Base-by-base conservation (phyloP, 2,329 filamentous ascomycete genomes). In the Exophiala sp. region DNA sequence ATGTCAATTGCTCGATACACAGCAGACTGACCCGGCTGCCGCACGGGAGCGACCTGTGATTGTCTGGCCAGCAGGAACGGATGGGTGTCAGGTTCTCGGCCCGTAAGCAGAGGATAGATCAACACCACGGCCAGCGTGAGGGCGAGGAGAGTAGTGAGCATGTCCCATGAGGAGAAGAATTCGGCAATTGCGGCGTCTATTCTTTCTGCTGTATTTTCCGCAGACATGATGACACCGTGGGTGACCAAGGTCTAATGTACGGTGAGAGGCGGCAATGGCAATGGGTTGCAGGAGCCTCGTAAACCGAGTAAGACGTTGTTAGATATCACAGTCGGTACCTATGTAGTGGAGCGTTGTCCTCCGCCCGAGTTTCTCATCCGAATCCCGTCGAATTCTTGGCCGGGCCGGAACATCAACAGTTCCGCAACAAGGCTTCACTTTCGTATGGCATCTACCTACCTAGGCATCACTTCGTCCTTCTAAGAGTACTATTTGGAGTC, bases 41-140 rank as follows among this genome's bases (percentile, higher is more conserved):
- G 80, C 46, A 97, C 85, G 10, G 83, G 80, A 7, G 88, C 86
- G 43, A 85, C 78, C 57, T 83, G 77, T 2, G 88, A 81, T 73
- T 97, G 93, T 46, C 91, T 81, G 48, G 87, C 86, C 22, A 98
- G 82, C 41, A 97, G 79, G 68, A 95, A 83, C 27, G 93, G 91
- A 68, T 97, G 93, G 3, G 86, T 85, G 71, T 98, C 93, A 4
- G 93, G 86, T 46, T 96, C 91, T 53, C 81, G 79, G 43, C 80
- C 78, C 54, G 81, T 81, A 62, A 86, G 73, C 57, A 94, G 70
- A 38, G 83, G 79, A 68, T 87, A 89, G 50, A 82, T 76, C 49
- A 91, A 68, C 62, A 89, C 78, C 47, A 77, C 73, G 53, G 83
- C 72, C 37, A 96, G 73, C 53, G 79, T 64, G 19, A 83, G 78